phyloP scores from a whole-genome alignment of 345 rosid species.

The Litchi chinensis region DNA sequence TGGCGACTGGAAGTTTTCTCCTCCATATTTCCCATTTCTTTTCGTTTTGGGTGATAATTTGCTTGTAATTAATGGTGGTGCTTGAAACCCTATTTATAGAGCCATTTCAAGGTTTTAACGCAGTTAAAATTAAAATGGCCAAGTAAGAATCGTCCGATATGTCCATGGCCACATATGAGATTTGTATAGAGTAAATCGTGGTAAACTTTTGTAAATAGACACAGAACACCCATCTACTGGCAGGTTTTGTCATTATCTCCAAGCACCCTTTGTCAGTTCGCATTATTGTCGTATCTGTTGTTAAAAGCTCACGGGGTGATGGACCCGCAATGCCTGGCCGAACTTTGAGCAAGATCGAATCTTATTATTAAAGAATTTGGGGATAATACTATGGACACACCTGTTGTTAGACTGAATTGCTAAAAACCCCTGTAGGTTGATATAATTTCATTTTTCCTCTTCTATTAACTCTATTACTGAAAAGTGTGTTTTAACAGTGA shows the following conservation, averaged over 20 bases:
- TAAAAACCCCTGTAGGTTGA: no score
- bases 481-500: no score
- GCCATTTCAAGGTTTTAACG: constrained; percentile 1
- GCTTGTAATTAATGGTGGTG: constrained; percentile 9
- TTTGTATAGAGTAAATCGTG: no score
- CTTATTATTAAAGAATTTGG: no score
- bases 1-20: constrained; percentile 33
- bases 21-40: constrained; percentile 36
- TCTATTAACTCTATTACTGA: no score
- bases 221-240: background rate
- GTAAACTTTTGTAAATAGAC: background rate
- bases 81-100: constrained; percentile 22
- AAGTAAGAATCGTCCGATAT: no score
- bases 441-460: no score
- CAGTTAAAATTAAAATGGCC: background rate
- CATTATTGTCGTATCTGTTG: constrained; percentile 4
- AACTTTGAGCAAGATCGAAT: no score
- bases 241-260: constrained; percentile 12
- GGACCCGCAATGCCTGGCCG: background rate
- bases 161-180: constrained; percentile 16
- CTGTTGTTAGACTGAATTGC: no score
- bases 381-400: no score
- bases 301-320: background rate
- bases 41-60: background rate
- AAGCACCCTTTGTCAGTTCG: background rate